A percentile compares a stretch with the other conserved stretches of the same genome.
These are phyloP conservation scores for Agrocybe pediades DNA, from an alignment of 768 basidiomycete genomes.

Conservation along the genomic window DNA sequence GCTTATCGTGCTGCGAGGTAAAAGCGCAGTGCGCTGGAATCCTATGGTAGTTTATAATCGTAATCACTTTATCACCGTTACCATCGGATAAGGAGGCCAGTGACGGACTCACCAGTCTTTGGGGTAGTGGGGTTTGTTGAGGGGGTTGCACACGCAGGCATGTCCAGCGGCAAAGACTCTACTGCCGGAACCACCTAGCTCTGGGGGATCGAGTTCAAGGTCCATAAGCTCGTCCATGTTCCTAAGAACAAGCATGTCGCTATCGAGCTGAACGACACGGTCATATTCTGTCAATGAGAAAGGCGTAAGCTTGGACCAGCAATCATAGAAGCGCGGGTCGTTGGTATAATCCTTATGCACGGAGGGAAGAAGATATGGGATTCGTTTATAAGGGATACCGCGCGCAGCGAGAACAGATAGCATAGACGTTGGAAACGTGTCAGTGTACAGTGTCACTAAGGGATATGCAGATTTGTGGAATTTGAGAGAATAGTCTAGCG, in stretches of 20 bases:
- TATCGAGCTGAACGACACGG: slow-evolving; percentile 6
- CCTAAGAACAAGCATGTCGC: slow-evolving; percentile 7
- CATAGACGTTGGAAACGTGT: slow-evolving; percentile 2
- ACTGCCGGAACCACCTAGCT: background rate
- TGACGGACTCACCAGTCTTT: slow-evolving; percentile 5
- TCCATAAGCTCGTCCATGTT: slow-evolving; percentile 9
- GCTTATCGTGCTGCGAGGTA: slow-evolving; percentile 4
- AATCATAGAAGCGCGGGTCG: slow-evolving; percentile 7
- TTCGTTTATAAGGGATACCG: slow-evolving; percentile 4
- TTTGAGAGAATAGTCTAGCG: slow-evolving; percentile 8
- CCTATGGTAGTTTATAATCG: slow-evolving; percentile 1
- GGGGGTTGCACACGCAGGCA: slow-evolving; percentile 6
- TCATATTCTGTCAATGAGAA: slow-evolving; percentile 7
- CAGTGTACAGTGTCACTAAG: slow-evolving; percentile 5
- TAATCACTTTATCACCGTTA: background rate
- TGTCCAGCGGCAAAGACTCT: slow-evolving; percentile 9
- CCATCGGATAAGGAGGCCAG: background rate
- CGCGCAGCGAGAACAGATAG: slow-evolving; percentile 4
- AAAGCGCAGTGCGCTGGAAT: slow-evolving; percentile 3
- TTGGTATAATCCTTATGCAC: slow-evolving; percentile 7
- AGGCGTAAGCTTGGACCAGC: slow-evolving; percentile 10
- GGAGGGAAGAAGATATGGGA: slow-evolving; percentile 6
- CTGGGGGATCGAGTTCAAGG: slow-evolving; percentile 7
- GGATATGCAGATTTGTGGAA: slow-evolving; percentile 5
- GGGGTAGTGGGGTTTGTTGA: slow-evolving; percentile 7